Conservation (phyloP, 2,329 filamentous ascomycete species). For the Coniochaeta sp. region DNA sequence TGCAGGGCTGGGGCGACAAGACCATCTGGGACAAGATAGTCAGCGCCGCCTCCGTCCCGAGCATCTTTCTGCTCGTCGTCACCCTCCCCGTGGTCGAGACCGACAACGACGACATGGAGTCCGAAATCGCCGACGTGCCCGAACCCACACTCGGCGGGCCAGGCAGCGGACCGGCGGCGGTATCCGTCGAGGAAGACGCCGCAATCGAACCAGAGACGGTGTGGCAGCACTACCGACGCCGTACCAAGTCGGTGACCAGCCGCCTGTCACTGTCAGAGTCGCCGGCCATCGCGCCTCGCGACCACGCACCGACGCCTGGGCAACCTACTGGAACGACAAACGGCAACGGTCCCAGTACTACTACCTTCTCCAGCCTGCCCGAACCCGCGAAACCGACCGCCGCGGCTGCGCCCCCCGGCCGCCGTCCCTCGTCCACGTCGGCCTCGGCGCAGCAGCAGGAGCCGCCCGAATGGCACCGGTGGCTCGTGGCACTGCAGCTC, state of each 20-base stretch:
- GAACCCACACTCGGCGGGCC: conserved; percentile 13
- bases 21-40: conserved; percentile 77
- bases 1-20: conserved; percentile 77
- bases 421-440: background rate
- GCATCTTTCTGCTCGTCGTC: conserved; percentile 81
- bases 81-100: conserved; percentile 88
- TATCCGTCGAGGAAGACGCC: conserved; percentile 24
- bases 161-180: conserved; percentile 24
- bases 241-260: conserved; percentile 28
- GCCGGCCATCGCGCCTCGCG: conserved; percentile 20
- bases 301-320: background rate
- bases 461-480: conserved; percentile 68
- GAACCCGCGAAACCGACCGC: background rate
- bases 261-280: conserved; percentile 18
- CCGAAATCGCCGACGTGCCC: conserved; percentile 22
- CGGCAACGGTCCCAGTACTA: background rate
- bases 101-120: conserved; percentile 42
- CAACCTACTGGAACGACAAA: background rate
- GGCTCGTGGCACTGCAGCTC: conserved; percentile 79
- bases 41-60: conserved; percentile 77
- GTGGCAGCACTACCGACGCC: conserved; percentile 52
- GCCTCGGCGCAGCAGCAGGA: background rate
- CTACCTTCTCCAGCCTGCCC: conserved; percentile 1
- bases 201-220: conserved; percentile 39
- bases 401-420: no score